Evolutionary conservation across 192 early-diverging fungal species (phyloP), one percentile per base, ranked within the genome.

Genomic region (Cladochytrium replicatum): DNA sequence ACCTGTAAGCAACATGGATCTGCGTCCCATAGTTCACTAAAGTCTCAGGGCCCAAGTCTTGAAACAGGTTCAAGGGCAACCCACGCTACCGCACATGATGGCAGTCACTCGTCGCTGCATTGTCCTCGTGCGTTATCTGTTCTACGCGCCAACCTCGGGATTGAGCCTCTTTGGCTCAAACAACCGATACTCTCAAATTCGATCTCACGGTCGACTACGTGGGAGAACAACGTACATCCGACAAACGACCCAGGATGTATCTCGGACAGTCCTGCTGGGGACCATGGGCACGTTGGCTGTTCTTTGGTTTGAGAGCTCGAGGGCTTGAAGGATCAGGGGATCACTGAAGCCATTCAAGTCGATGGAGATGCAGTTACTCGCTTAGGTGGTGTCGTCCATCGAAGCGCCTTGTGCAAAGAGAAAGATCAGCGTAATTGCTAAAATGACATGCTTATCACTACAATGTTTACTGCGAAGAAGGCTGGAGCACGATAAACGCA

Each of bases 71-170:
- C 24, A 4, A 28, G 58, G 32, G 4, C 48, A n/a, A 13, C 44
- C 45, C 2, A 54, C 51, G 5, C n/a, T 41, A 9, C 51, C 52
- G 3, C 52, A 60, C 39, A 27, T 41, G 9, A 48, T 60, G 15
- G 58, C 58, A 4, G n/a, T 60, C 0, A 60, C 58, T 9, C 21
- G 38, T 22, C 23, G 42, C n/a, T 60, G 49, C 43, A 54, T 60
- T 28, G 46, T 60, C 2, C 52, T 60, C 1, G 40, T 60, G 23
- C 37, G 29, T 6, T 60, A 46, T 47, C 58, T 52, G 26, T 60
- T n/a, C n/a, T n/a, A n/a, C n/a, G n/a, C n/a, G n/a, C n/a, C n/a
- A n/a, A n/a, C n/a, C n/a, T n/a, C n/a, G 32, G 47, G 2, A 22
- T 50, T 7, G 6, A 29, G 5, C 49, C 43, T 4, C 40, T 6